Evolutionary conservation across 2,329 filamentous ascomycete species (phyloP), one percentile per base, ranked within the genome.

Genomic region (Coniochaeta prunicola): DNA sequence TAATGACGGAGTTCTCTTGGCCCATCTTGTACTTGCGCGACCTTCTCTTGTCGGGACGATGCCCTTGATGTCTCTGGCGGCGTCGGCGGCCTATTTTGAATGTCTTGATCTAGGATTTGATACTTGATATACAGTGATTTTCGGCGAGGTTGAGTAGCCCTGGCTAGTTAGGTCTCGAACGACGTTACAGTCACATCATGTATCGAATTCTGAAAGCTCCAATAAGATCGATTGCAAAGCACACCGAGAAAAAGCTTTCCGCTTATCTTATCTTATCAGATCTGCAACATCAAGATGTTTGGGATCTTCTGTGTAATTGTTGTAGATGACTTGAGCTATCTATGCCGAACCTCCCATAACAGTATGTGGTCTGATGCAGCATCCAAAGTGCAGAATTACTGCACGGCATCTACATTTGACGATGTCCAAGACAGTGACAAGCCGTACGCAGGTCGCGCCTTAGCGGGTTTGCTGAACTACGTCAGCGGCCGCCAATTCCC

Each of bases 1-100:
- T 83, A 63, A 92, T 73, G 58, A 82, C 79, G 26, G 90, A 96
- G 64, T 86, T 80, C 70, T 96, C 91, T 72, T 96, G 91, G 60
- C 92, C 92, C 93, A 97, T 97, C 59, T 77, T 90, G 64, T 53
- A 33, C 24, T 42, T 56, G 33, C 24, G 33, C 1, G 12, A 3
- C 36, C n/a, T 36, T 19, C 38, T 53, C 36, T 53, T 34, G 17
- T 45, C 33, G 45, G 57, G 42, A 36, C 45, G 57, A 21, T 26
- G 45, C 57, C 48, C 57, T 19, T 53, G 40, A 19, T 34, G 57
- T 34, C 34, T 57, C 17, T 57, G 31, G 31, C 57, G 57, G 42
- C 24, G 40, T 38, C 57, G 57, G 45, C 57, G 57, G 42, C 42
- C 57, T 58, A 58, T 58, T 24, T 34, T 55, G 17, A 24, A 36